Conservation (phyloP, 1,139 yeast species). For the Arxiozyma bovina region DNA sequence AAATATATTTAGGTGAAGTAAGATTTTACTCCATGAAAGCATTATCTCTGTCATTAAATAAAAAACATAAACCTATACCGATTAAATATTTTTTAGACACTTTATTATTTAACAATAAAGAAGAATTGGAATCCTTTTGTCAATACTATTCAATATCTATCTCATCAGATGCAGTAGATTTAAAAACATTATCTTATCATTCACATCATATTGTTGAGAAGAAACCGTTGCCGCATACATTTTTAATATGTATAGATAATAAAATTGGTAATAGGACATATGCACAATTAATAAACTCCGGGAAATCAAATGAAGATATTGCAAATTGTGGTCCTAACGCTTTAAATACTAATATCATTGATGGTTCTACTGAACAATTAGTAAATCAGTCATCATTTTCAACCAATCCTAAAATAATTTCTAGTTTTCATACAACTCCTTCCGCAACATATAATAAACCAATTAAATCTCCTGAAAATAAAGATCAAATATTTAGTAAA, state of each 20-base stretch:
- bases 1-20: slow-evolving; percentile 71
- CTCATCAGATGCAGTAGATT: slow-evolving; percentile 41
- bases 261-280: slow-evolving; percentile 33
- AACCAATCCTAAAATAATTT: background rate
- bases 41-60: slow-evolving; percentile 60
- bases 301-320: slow-evolving; percentile 26
- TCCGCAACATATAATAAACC: background rate
- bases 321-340: background rate
- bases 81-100: slow-evolving; percentile 39
- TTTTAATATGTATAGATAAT: slow-evolving; percentile 43
- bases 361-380: background rate
- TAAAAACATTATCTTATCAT: slow-evolving; percentile 45
- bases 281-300: slow-evolving; percentile 32
- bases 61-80: slow-evolving; percentile 59
- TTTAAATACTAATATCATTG: background rate
- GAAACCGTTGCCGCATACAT: slow-evolving; percentile 44
- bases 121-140: slow-evolving; percentile 50
- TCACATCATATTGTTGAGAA: slow-evolving; percentile 40
- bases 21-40: slow-evolving; percentile 68
- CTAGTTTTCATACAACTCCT: background rate
- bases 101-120: slow-evolving; percentile 58
- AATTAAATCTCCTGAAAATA: background rate
- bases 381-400: background rate
- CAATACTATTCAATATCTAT: slow-evolving; percentile 55
- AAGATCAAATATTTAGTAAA: background rate